Conservation (phyloP, 75 land plant species). For the Sequoia sempervirens region DNA sequence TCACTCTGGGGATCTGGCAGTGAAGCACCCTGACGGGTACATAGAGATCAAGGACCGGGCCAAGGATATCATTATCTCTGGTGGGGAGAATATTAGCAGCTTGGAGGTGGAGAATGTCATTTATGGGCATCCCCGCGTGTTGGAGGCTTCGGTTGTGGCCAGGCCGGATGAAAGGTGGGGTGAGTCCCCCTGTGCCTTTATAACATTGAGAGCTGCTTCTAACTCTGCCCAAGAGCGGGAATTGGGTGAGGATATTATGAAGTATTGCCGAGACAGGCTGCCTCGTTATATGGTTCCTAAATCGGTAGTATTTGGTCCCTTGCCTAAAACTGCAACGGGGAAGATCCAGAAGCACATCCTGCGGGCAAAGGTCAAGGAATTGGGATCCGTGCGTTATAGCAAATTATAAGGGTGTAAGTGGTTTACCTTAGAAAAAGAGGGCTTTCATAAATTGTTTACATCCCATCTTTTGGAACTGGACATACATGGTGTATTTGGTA, state of each 20-base stretch:
- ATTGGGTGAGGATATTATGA: constrained; percentile 57
- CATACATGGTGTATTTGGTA: too few species aligned
- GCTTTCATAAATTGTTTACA: too few species aligned
- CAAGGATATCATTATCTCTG: constrained; percentile 91
- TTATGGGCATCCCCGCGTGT: constrained; percentile 58
- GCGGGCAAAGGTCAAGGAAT: constrained; percentile 62
- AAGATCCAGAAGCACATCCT: constrained; percentile 81
- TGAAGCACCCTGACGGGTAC: constrained; percentile 88
- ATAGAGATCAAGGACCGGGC: constrained; percentile 87
- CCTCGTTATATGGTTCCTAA: constrained; percentile 89
- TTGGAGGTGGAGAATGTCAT: constrained; percentile 70
- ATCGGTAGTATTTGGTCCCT: constrained; percentile 71
- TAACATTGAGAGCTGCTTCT: constrained; percentile 24
- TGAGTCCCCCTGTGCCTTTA: constrained; percentile 90
- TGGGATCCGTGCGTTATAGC: constrained; percentile 59
- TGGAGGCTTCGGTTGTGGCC: constrained; percentile 86
- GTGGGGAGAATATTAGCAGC: constrained; percentile 90
- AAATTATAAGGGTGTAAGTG: constrained; percentile 22
- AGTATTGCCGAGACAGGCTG: constrained; percentile 50
- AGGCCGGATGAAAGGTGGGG: constrained; percentile 86
- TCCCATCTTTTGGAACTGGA: too few species aligned
- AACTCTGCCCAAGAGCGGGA: constrained; percentile 2
- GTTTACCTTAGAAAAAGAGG: too few species aligned
- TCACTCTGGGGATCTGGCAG: constrained; percentile 82
- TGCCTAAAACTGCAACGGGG: constrained; percentile 90